Evolutionary conservation across 2,329 filamentous ascomycete species (phyloP).

Genomic region (Arthroderma sp.): DNA sequence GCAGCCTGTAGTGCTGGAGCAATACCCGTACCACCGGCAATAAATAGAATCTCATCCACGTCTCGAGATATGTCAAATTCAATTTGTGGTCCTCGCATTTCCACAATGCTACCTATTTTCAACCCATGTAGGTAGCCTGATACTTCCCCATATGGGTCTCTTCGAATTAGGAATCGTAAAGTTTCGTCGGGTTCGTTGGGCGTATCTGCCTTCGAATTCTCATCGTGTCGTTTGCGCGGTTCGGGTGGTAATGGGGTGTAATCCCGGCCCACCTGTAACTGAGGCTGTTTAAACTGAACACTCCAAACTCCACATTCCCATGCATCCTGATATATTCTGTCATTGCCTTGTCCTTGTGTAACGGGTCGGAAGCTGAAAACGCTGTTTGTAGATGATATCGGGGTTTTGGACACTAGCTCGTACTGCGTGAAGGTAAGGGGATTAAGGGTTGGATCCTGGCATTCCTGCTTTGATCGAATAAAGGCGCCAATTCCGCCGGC

Average conservation of each 20-base stretch:
- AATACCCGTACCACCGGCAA: slow-evolving; percentile 87
- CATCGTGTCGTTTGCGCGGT: slow-evolving; percentile 8
- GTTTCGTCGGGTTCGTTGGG: slow-evolving; percentile 23
- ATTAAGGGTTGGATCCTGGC: slow-evolving; percentile 20
- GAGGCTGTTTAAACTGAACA: slow-evolving; percentile 86
- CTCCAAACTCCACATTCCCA: slow-evolving; percentile 64
- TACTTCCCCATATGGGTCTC: slow-evolving; percentile 68
- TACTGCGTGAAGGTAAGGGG: slow-evolving; percentile 29
- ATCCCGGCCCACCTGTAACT: slow-evolving; percentile 78
- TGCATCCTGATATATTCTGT: slow-evolving; percentile 30
- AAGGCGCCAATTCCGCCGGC: slow-evolving; percentile 26
- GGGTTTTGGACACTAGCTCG: slow-evolving; percentile 28
- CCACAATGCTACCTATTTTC: slow-evolving; percentile 48
- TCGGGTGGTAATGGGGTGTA: slow-evolving; percentile 73
- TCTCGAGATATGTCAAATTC: slow-evolving; percentile 50
- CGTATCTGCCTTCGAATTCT: background rate
- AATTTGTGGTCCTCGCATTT: slow-evolving; percentile 64
- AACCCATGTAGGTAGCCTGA: slow-evolving; percentile 65
- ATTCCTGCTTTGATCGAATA: slow-evolving; percentile 18
- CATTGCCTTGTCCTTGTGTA: slow-evolving; percentile 15
- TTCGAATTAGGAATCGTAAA: slow-evolving; percentile 65
- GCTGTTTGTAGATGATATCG: slow-evolving; percentile 34
- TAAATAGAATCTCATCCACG: slow-evolving; percentile 55
- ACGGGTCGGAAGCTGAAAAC: slow-evolving; percentile 30
- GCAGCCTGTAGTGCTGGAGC: slow-evolving; percentile 77